Evolutionary conservation across 805 yeast species (phyloP), one percentile per base, ranked within the genome.

Genomic region (Hanseniaspora nectarophila): DNA sequence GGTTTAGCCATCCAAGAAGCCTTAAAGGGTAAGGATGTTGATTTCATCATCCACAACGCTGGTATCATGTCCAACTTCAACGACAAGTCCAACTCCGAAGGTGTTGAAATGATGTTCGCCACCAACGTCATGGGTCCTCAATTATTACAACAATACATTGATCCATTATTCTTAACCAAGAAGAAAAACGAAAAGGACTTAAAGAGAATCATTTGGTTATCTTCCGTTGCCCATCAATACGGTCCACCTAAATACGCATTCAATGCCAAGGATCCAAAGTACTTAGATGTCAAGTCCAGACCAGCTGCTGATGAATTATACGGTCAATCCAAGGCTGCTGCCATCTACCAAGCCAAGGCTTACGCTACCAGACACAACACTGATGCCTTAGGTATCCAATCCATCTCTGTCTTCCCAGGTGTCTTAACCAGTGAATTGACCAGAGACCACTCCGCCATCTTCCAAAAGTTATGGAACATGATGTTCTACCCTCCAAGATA

Each of bases 281-380:
- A 55, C 45, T 56, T 58, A 50, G 60, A 54, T 40, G 34, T 49
- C n/a, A 31, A 29, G 2, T 29, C 55, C 18, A 60, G 64, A 54
- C 61, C 66, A 23, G 29, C 43, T 12, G 24, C 59, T 20, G 37
- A 18, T 24, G 45, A 38, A 2, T 51, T 63, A 29, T 70, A 70
- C 53, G 73, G 70, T 6, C 72, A 69, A 54, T 64, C 70, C n/a
- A 70, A 70, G 54, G 70, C 73, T 4, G 63, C 63, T 26, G 62
- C 61, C 38, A 59, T 66, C 16, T 55, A 62, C 6, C 69, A 66
- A 55, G 69, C 72, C 4, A 61, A 62, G 20, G 63, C 63, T 3
- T 70, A 72, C 69, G 60, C 66, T 7, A 53, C 56, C 4, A 60
- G 60, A 44, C 60, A 67, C 28, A 56, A 60, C 12, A 54, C 57